These are phyloP conservation scores for Massarina eburnea DNA, from an alignment of 2,329 filamentous ascomycete genomes.

Conservation along the genomic window DNA sequence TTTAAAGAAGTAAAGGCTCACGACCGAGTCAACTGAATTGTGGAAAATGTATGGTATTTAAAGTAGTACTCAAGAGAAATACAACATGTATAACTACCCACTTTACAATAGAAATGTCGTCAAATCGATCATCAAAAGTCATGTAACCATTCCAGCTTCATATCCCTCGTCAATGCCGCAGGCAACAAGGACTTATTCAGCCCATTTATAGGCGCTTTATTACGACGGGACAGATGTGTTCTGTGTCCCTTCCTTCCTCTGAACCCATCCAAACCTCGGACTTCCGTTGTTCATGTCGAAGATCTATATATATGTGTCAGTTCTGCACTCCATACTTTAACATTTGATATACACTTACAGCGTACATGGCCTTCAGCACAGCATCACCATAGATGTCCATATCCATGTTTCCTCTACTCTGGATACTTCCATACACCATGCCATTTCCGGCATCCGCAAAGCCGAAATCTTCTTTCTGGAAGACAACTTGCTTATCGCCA, in stretches of 20 bases:
- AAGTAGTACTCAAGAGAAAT: too few relatives aligned
- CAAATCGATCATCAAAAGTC: too few relatives aligned
- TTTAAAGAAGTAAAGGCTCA: too few relatives aligned
- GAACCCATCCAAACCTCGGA: constrained; percentile 21
- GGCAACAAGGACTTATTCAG: too few relatives aligned
- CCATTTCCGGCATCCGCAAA: constrained; percentile 25
- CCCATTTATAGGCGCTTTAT: neutral
- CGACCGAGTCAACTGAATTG: too few relatives aligned
- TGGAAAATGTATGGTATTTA: too few relatives aligned
- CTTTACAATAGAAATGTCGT: too few relatives aligned
- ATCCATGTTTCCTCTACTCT: constrained; percentile 21
- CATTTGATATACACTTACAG: constrained; percentile 11
- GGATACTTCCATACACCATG: constrained; percentile 26
- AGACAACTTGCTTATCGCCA: constrained; percentile 16
- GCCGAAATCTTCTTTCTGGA: constrained; percentile 29
- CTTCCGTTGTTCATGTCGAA: constrained; percentile 26
- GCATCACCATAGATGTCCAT: constrained; percentile 27
- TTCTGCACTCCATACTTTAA: neutral
- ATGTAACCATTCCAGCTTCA: too few relatives aligned
- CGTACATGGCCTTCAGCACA: constrained; percentile 26
- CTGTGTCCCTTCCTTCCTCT: constrained; percentile 22
- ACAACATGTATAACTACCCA: too few relatives aligned
- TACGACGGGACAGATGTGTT: constrained; percentile 20
- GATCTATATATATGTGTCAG: constrained; percentile 11
- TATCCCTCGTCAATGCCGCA: too few relatives aligned